A percentile compares a stretch with the other conserved stretches of the same genome.
phyloP scores from a whole-genome alignment of 75 land plant genomes.

The Pinus tabuliformis region DNA sequence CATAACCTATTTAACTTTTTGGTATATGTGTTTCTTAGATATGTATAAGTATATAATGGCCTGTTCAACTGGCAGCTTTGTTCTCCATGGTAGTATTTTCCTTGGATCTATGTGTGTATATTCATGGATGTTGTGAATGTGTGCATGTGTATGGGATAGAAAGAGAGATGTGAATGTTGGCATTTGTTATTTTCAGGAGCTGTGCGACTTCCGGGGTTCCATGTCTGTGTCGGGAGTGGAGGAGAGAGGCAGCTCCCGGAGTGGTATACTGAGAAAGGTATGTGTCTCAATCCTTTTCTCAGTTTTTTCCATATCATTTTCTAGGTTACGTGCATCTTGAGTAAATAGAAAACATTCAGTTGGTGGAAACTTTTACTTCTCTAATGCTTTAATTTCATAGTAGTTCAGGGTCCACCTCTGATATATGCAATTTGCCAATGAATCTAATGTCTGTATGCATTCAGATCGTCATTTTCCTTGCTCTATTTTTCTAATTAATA shows the following conservation, averaged over 20 bases:
- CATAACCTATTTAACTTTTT: too few relatives aligned
- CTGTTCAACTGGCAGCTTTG: background rate
- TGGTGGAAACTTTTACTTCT: conserved; percentile 1
- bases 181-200: conserved; percentile 34
- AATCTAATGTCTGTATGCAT: background rate
- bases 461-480: background rate
- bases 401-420: background rate
- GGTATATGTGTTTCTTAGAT: background rate
- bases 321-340: background rate
- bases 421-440: too few relatives aligned
- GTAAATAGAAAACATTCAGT: background rate
- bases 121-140: too few relatives aligned
- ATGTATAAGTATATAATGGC: background rate
- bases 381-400: background rate
- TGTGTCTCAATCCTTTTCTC: background rate
- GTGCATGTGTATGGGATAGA: background rate
- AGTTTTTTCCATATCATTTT: background rate
- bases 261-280: conserved; percentile 95
- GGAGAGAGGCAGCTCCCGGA: conserved; percentile 87
- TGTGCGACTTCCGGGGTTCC: conserved; percentile 98
- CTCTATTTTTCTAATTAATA: too few relatives aligned
- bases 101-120: background rate
- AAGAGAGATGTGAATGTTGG: background rate
- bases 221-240: conserved; percentile 95
- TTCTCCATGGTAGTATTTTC: background rate